Evolutionary conservation across 164 flowering plant genomes (phyloP).

Genomic region (Brasenia schreberi): DNA sequence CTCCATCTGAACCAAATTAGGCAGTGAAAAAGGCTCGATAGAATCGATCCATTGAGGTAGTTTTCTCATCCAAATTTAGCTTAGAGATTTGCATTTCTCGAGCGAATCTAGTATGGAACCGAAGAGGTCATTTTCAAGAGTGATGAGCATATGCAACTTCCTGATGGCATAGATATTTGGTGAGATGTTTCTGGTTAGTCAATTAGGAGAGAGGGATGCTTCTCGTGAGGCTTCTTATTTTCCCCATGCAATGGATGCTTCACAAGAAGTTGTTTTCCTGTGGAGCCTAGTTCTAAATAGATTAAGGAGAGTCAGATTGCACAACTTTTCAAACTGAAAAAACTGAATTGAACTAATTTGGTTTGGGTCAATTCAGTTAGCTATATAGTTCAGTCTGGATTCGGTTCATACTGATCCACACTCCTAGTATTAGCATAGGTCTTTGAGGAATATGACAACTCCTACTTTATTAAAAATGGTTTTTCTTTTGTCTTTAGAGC

Average conservation of each 20-base stretch:
- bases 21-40: conserved; percentile 55
- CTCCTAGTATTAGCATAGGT: too few species aligned
- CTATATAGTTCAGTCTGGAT: too few species aligned
- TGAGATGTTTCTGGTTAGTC: conserved; percentile 63
- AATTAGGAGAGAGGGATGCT: conserved; percentile 67
- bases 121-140: conserved; percentile 53
- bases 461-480: too few species aligned
- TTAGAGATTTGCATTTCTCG: conserved; percentile 52
- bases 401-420: too few species aligned
- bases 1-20: conserved; percentile 15
- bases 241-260: conserved; percentile 16
- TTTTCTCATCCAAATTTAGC: conserved; percentile 61
- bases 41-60: conserved; percentile 18
- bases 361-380: too few species aligned
- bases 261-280: conserved; percentile 34
- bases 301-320: conserved; percentile 28
- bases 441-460: too few species aligned
- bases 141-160: conserved; percentile 44
- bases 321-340: conserved; percentile 29
- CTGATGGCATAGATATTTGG: conserved; percentile 47
- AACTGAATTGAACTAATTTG: too few species aligned
- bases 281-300: conserved; percentile 49
- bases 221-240: conserved; percentile 35
- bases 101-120: conserved; percentile 43
- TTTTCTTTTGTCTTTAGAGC: too few species aligned